Conservation (phyloP, 2,329 filamentous ascomycete species). For the Pseudopithomyces chartarum region DNA sequence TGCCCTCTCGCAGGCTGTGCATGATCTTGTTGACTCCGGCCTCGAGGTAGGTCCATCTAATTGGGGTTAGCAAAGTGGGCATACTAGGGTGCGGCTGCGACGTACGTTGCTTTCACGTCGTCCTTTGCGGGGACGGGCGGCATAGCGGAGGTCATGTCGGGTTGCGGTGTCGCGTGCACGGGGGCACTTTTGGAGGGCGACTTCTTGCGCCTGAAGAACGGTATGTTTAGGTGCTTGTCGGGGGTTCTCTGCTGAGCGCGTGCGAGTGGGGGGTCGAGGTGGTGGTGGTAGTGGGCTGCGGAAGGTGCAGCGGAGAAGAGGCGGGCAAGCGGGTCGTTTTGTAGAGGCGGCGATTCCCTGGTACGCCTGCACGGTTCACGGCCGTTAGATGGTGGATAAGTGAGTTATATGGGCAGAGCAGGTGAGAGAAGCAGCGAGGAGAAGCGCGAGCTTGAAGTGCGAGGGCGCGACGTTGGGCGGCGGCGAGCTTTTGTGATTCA, state of each 20-base stretch:
- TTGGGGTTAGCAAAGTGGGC: slow-evolving; percentile 19
- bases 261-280: background rate
- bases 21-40: slow-evolving; percentile 90
- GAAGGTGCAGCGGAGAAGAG: slow-evolving; percentile 8
- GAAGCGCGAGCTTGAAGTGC: background rate
- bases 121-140: slow-evolving; percentile 59
- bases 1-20: slow-evolving; percentile 86
- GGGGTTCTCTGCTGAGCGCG: slow-evolving; percentile 1
- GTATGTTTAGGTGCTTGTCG: slow-evolving; percentile 23
- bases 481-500: slow-evolving; percentile 37
- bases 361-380: slow-evolving; percentile 6
- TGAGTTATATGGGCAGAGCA: background rate
- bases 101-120: slow-evolving; percentile 66
- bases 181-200: slow-evolving; percentile 40
- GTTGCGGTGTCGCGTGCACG: slow-evolving; percentile 37
- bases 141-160: slow-evolving; percentile 42
- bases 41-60: slow-evolving; percentile 88
- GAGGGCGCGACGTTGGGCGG: slow-evolving; percentile 21
- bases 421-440: slow-evolving; percentile 5
- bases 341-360: slow-evolving; percentile 2
- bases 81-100: slow-evolving; percentile 18
- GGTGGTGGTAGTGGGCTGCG: background rate
- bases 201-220: slow-evolving; percentile 38
- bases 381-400: slow-evolving; percentile 3
- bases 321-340: background rate